These are phyloP conservation scores for Fragaria ananassa DNA, from an alignment of 306 rosid species.

Conservation along the genomic window DNA sequence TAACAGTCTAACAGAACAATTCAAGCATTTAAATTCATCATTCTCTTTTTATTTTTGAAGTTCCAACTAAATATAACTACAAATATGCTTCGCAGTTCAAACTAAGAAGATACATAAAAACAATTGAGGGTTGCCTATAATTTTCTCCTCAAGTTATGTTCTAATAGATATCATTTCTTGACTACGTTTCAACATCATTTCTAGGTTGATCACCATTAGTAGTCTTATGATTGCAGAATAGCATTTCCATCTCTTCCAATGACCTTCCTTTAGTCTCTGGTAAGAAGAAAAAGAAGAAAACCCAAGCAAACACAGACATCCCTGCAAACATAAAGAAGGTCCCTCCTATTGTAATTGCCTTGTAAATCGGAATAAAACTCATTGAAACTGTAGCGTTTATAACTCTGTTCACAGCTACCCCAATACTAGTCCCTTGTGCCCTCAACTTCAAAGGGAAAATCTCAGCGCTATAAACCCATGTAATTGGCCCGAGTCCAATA, in stretches of 20 bases:
- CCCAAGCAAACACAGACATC: slow-evolving; percentile 51
- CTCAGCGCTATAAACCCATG: slow-evolving; percentile 87
- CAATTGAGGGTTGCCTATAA: not conserved
- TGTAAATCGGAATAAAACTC: slow-evolving; percentile 57
- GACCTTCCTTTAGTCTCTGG: slow-evolving; percentile 83
- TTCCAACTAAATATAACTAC: too few species aligned
- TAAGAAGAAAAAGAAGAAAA: slow-evolving; percentile 55
- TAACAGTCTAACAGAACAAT: too few species aligned
- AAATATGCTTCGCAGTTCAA: too few species aligned
- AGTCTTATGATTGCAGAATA: slow-evolving; percentile 33
- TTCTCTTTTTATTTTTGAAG: too few species aligned
- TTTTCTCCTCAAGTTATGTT: not conserved
- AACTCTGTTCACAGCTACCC: slow-evolving; percentile 70
- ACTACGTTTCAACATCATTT: not conserved
- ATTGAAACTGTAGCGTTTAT: slow-evolving; percentile 62
- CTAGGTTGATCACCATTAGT: not conserved
- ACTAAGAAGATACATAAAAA: too few species aligned
- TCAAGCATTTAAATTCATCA: too few species aligned
- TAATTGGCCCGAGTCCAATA: slow-evolving; percentile 69
- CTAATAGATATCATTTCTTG: not conserved
- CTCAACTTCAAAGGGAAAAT: slow-evolving; percentile 71
- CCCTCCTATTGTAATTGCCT: slow-evolving; percentile 78
- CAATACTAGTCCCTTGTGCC: slow-evolving; percentile 65
- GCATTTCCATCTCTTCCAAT: slow-evolving; percentile 70
- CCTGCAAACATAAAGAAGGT: slow-evolving; percentile 70